Evolutionary conservation across 495 filamentous ascomycete genomes (phyloP).

Genomic region (Cenococcum geophilum): DNA sequence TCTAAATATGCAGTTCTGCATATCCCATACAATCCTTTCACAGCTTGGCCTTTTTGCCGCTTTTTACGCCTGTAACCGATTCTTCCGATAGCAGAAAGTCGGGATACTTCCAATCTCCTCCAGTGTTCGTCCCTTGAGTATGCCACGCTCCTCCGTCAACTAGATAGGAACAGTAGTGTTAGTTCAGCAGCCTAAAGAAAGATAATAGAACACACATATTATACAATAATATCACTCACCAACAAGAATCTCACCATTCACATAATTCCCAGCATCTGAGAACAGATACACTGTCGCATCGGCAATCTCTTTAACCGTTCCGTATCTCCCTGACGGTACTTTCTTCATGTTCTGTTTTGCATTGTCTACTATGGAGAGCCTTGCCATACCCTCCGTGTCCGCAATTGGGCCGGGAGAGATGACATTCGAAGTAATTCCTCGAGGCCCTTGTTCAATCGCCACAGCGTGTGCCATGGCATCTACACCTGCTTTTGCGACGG

Average conservation of each 20-base stretch:
- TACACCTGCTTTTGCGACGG: conserved; percentile 84
- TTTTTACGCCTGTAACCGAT: conserved; percentile 51
- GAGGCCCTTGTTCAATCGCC: conserved; percentile 81
- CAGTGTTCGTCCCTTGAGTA: conserved; percentile 36
- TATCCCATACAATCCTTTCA: neutral
- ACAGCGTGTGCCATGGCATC: conserved; percentile 71
- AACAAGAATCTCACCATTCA: conserved; percentile 71
- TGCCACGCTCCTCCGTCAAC: conserved; percentile 73
- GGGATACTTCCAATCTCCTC: conserved; percentile 48
- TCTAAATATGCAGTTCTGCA: no score
- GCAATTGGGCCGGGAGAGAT: conserved; percentile 75
- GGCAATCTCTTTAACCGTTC: conserved; percentile 80
- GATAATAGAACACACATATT: neutral
- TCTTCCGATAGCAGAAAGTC: conserved; percentile 56
- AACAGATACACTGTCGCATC: conserved; percentile 89
- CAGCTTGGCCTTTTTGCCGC: conserved; percentile 58
- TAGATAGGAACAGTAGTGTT: conserved; percentile 8
- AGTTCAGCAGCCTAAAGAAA: conserved; percentile 7
- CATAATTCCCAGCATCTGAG: conserved; percentile 72
- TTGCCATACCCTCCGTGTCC: conserved; percentile 51
- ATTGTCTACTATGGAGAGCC: conserved; percentile 37
- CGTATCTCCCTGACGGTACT: conserved; percentile 66
- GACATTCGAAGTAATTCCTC: conserved; percentile 83
- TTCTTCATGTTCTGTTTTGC: conserved; percentile 34
- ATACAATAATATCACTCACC: conserved; percentile 35